Percentiles rank a stretch among this genome's conserved stretches.
Conservation (phyloP, 1,284 basidiomycete species). For the Trichosporon sp. region DNA sequence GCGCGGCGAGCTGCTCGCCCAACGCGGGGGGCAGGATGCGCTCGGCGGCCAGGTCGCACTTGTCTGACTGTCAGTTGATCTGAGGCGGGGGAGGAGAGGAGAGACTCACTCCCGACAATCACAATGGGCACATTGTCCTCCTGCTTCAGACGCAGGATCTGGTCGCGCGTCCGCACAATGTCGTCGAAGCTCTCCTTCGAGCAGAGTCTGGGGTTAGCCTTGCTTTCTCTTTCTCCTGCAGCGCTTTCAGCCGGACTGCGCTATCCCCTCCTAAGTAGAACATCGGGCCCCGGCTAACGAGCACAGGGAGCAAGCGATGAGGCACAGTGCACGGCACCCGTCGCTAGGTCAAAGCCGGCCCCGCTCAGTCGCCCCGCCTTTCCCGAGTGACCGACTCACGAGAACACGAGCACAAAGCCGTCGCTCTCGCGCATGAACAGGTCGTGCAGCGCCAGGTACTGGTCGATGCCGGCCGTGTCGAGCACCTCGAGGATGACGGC, state of each 20-base stretch:
- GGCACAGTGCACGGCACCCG: not conserved
- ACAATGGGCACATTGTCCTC: constrained; percentile 28
- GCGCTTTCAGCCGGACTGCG: too few species aligned
- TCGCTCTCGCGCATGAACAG: constrained; percentile 37
- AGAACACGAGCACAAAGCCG: constrained; percentile 41
- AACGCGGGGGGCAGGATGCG: constrained; percentile 26
- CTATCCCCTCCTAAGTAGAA: too few species aligned
- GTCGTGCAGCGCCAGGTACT: constrained; percentile 34
- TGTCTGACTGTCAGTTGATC: constrained; percentile 25
- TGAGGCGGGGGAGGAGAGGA: not conserved
- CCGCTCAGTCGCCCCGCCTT: not conserved
- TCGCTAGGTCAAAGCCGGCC: too few species aligned
- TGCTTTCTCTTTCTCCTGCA: too few species aligned
- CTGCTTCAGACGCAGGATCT: constrained; percentile 33
- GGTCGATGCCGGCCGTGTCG: constrained; percentile 42
- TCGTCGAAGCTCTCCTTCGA: constrained; percentile 36
- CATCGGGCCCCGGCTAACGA: too few species aligned
- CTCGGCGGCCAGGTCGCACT: constrained; percentile 35
- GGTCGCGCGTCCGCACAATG: constrained; percentile 24
- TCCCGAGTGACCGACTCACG: constrained; percentile 19
- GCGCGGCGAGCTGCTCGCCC: constrained; percentile 23
- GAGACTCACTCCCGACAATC: constrained; percentile 40
- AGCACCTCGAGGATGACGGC: constrained; percentile 38
- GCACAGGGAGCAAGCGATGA: too few species aligned
- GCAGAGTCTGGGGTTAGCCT: constrained; percentile 25